Percentiles rank a stretch among this genome's conserved stretches.
phyloP scores from a whole-genome alignment of 257 asterid genomes.

The Parsonsia alboflavescens region DNA sequence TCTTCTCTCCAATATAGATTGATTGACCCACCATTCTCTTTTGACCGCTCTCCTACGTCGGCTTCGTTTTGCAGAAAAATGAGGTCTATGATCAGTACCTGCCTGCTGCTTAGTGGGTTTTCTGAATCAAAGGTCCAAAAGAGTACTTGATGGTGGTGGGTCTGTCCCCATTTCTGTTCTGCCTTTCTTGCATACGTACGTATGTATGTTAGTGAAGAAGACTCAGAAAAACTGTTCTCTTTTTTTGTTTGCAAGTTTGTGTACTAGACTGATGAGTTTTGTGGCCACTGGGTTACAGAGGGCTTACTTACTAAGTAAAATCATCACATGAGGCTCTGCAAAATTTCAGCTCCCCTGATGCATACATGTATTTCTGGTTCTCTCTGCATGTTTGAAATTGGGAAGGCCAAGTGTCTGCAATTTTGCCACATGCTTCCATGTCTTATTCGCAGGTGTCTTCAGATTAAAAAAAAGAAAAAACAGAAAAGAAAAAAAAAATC shows the following conservation, averaged over 20 bases:
- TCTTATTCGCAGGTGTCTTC: constrained; percentile 17
- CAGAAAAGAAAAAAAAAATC: constrained; percentile 5
- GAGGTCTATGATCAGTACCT: background rate
- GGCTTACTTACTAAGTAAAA: constrained; percentile 4
- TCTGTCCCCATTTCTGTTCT: constrained; percentile 22
- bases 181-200: constrained; percentile 11
- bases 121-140: constrained; percentile 38
- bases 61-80: constrained; percentile 41
- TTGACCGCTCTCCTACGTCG: constrained; percentile 11
- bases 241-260: constrained; percentile 16
- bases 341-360: constrained; percentile 1
- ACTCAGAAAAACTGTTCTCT: constrained; percentile 8
- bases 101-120: constrained; percentile 12
- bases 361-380: constrained; percentile 2
- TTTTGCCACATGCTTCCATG: constrained; percentile 25
- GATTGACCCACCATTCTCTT: background rate
- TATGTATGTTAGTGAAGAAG: background rate
- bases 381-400: constrained; percentile 10
- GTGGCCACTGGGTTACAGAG: constrained; percentile 9
- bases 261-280: background rate
- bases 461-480: too few species aligned
- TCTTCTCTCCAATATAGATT: background rate
- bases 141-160: constrained; percentile 42
- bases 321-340: constrained; percentile 12
- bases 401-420: constrained; percentile 17